Evolutionary conservation across 345 rosid species (phyloP), one percentile per base, ranked within the genome.

Genomic region (Hibiscus syriacus): DNA sequence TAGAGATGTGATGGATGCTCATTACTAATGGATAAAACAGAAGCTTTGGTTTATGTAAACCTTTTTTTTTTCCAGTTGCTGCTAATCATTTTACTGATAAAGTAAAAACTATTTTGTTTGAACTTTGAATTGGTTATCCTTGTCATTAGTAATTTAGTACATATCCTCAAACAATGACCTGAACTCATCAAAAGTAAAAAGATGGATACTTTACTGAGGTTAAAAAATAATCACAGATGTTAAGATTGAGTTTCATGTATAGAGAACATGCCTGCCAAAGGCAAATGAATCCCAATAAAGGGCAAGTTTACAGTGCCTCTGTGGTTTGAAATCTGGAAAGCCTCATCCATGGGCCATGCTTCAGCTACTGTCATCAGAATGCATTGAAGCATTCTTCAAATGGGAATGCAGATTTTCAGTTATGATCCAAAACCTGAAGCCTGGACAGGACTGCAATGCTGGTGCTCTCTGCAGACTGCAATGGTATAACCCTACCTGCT

Each of bases 41-140:
- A 34, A 34, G 38, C 38, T 34, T 34, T 34, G 38, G 1, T 34
- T 34, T 9, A 34, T 6, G 38, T 34, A 34, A 34, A 34, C 8
- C 38, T 2, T 34, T 34, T 2, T 6, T n/a, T 34, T 34, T 34
- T 34, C 38, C 38, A 34, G 38, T 34, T 34, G 38, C 9, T 34
- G 38, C 38, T 34, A 34, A 34, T 34, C 38, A 34, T 34, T 34
- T 55, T 90, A 87, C 54, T 84, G 88, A 45, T 4, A 53, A 53
- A 53, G 49, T 32, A 27, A 66, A 50, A 38, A 22, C 6, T 52
- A 45, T 34, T 12, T 19, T 49, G 58, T 4, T 49, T 49, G 10
- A 29, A 36, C 41, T 36, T 36, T 36, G 49, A 4, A 45, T 45
- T 45, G 17, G 13, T 43, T 43, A 14, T 43, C 13, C 4, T 6